Evolutionary conservation across 768 basidiomycete genomes (phyloP).

Genomic region (Neoboletus magnificus): DNA sequence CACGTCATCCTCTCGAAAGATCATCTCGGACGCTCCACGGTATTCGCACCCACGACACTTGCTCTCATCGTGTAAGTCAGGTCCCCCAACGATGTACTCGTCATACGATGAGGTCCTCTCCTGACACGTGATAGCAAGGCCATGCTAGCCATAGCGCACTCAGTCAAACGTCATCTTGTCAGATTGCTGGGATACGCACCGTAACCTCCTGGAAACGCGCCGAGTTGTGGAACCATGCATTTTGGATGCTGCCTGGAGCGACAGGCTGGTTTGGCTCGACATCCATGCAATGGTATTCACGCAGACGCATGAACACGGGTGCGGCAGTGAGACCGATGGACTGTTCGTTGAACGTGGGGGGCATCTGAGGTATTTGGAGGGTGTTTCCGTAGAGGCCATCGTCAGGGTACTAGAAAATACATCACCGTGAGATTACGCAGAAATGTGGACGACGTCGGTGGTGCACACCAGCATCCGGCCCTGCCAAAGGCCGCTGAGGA

Average conservation of each 20-base stretch:
- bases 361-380: conserved; percentile 21
- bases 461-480: conserved; percentile 59
- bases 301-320: conserved; percentile 57
- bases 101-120: conserved; percentile 36
- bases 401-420: conserved; percentile 20
- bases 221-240: conserved; percentile 39
- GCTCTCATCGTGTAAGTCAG: conserved; percentile 42
- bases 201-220: conserved; percentile 12
- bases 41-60: conserved; percentile 34
- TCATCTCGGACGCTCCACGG: conserved; percentile 28
- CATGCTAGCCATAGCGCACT: conserved; percentile 12
- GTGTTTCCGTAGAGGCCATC: conserved; percentile 13
- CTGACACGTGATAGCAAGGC: conserved; percentile 22
- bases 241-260: conserved; percentile 35
- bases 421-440: neutral
- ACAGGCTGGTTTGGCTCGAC: conserved; percentile 33
- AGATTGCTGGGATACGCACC: conserved; percentile 21
- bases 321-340: conserved; percentile 37
- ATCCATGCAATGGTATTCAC: conserved; percentile 51
- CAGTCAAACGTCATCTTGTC: conserved; percentile 1
- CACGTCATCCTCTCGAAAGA: conserved; percentile 27
- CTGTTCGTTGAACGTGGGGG: conserved; percentile 34
- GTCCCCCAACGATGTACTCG: conserved; percentile 36
- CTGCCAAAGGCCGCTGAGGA: conserved; percentile 56
- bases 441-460: neutral